Evolutionary conservation across 1,284 basidiomycete species (phyloP), one percentile per base, ranked within the genome.

Genomic region (Taiwanofungus camphoratus): DNA sequence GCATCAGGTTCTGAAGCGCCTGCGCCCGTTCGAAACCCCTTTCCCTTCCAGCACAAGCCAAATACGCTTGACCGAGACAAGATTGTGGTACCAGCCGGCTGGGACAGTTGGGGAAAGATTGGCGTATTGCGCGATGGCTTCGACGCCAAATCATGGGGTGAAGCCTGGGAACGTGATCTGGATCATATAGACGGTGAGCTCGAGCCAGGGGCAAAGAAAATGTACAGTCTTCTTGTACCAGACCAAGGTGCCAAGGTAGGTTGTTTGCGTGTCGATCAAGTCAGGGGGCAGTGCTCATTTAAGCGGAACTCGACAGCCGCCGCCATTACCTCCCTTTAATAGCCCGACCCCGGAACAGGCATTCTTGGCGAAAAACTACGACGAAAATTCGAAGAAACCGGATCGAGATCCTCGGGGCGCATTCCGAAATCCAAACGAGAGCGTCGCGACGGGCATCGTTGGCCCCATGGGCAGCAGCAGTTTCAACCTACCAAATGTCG

Each of bases 31-130:
- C 76, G 80, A 33, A 87, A 88, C 50, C 77, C 84, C 0, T 96
- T 96, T 65, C 83, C 89, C 0, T 98, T 97, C 65, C 67, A 74
- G 3, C 79, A 91, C 46, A 85, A 87, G 49, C 86, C 95, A 0
- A 97, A 96, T 58, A 87, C 91, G 0, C 73, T 98, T 20, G 95
- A 99, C 60, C 78, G 93, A 23, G 93, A 97, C 56, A 84, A 81
- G 6, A 87, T 99, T 37, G 76, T 96, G 36, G 83, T 99, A 1
- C 96, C 95, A 1, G 76, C 88, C 1, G 96, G 95, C 2, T 99
- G 95, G 96, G 95, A 99, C 62, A 90, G 87, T 51, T 97, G 91
- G 88, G 93, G 92, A 3, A 98, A 98, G 71, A 97, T 98, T 51
- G 75, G 76, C 3, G 87, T 97, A 2, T 67, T 98, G 42, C 72